These are phyloP conservation scores for Macrolepiota dolichaula DNA, from an alignment of 768 basidiomycete species.

Conservation along the genomic window DNA sequence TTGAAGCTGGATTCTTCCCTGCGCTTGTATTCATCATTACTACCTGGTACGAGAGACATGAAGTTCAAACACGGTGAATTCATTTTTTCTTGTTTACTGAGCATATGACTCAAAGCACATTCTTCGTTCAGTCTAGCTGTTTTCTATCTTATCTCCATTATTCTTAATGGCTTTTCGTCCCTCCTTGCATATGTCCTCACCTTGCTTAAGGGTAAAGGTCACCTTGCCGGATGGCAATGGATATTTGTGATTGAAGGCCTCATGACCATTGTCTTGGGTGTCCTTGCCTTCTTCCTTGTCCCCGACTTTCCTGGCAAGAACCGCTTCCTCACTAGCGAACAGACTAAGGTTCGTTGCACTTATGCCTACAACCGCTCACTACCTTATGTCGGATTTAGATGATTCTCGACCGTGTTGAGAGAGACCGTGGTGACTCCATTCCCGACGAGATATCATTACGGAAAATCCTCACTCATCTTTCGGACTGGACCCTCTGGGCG, in stretches of 20 bases:
- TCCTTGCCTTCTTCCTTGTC: constrained; percentile 27
- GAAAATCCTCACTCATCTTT: constrained; percentile 31
- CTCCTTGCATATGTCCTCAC: constrained; percentile 28
- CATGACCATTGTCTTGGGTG: constrained; percentile 26
- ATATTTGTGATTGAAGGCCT: constrained; percentile 33
- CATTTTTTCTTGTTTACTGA: not conserved
- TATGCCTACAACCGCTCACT: not conserved
- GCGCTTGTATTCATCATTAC: constrained; percentile 37
- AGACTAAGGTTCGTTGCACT: constrained; percentile 26
- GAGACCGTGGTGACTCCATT: constrained; percentile 34
- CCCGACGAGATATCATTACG: constrained; percentile 27
- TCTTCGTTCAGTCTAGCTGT: constrained; percentile 22
- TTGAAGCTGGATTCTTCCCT: constrained; percentile 40
- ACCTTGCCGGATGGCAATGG: constrained; percentile 33
- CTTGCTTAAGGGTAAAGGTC: constrained; percentile 23
- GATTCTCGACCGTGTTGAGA: constrained; percentile 30
- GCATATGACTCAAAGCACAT: not conserved
- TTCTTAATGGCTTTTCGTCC: constrained; percentile 26
- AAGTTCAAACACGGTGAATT: constrained; percentile 35
- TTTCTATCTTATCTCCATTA: constrained; percentile 29
- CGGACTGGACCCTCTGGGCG: constrained; percentile 35
- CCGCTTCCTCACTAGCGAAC: constrained; percentile 30
- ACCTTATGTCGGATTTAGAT: constrained; percentile 15
- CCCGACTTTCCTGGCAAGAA: constrained; percentile 34
- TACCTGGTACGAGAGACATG: constrained; percentile 40